Evolutionary conservation across 1,284 basidiomycete species (phyloP), one percentile per base, ranked within the genome.

Genomic region (Sporisorium exsertum): DNA sequence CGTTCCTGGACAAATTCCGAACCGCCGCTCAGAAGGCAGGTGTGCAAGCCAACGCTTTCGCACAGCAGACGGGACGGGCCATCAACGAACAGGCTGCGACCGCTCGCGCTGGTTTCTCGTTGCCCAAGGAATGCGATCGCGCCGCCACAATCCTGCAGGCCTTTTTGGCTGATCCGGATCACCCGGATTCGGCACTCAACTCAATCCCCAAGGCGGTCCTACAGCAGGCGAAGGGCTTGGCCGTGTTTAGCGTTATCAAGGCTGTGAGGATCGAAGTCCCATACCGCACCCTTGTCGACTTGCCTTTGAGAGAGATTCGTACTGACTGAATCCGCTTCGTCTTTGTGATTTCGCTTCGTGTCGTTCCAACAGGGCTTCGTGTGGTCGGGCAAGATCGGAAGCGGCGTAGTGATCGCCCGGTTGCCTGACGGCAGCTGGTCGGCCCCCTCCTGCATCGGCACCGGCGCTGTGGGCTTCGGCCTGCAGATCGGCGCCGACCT

Each of bases 401-500:
- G 93, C 0, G 96, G 96, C 10, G 87, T 99, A 65, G 95, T 99
- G 84, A 92, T 97, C 81, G 94, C 96, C 12, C 91, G 97, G 18
- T 90, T 98, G 40, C 93, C 93, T 5, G 95, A 98, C 84, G 97
- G 96, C 70, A 95, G 93, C 22, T 98, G 96, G 96, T 95, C 93
- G 52, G 95, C 95, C 1, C 96, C 96, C 0, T 94, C 92, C 47
- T 97, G 95, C 87, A 97, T 99, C 85, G 95, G 94, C n/a, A 98
- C 95, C 0, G 95, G 94, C 26, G 78, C 80, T 1, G 86, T 97
- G 6, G 96, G 96, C 43, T 95, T 95, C 91, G 96, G 96, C 51
- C 90, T 98, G 52, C 96, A 93, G 85, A 94, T 94, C 78, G 93
- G 94, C 55, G 84, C 85, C 47, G 88, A 89, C 61, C 72, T 88